Evolutionary conservation across 805 yeast genomes (phyloP), one percentile per base, ranked within the genome.

Genomic region (Nakazawaea wickerhamii): DNA sequence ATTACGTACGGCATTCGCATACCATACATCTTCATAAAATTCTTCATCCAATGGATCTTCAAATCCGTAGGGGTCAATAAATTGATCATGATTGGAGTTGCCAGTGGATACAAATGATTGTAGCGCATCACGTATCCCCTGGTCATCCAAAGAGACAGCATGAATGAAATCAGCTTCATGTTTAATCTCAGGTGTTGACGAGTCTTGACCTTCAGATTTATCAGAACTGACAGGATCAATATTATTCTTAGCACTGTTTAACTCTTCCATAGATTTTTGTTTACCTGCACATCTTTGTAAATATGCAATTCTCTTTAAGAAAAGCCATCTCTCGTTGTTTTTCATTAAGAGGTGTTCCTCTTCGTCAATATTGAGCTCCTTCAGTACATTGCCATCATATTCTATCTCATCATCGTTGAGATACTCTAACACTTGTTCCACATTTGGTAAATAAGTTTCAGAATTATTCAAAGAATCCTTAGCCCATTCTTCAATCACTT

Each of bases 1-100:
- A 55, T 93, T 93, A 53, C 90, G 72, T 41, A 83, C 67, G 0
- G 99, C 97, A 53, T 77, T 78, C 4, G 81, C 81, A 57, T 71
- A 75, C 96, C 96, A 91, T 6, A 81, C 59, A 52, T 88, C 96
- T 52, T 85, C 90, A 54, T 79, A 87, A 58, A 93, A 93, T 2
- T 75, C 76, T n/a, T 76, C 83, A 46, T 74, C 77, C 37, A 93
- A 58, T 0, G 99, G 99, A 62, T 93, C 99, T 44, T 75, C 81
- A 58, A 93, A 89, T 2, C 77, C 68, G 60, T 86, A 90, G 1
- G 99, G 99, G 58, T 89, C 97, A 47, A 93, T 72, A 44, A 79
- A 81, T 11, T 30, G 17, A 28, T 23, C 17, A 10, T 62, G 46
- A 38, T 58, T 52, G 34, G 60, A 40, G 44, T 63, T 55, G 38